These are phyloP conservation scores for Rhododendron williamsianum DNA, from an alignment of 148 eudicot genomes.

Conservation along the genomic window DNA sequence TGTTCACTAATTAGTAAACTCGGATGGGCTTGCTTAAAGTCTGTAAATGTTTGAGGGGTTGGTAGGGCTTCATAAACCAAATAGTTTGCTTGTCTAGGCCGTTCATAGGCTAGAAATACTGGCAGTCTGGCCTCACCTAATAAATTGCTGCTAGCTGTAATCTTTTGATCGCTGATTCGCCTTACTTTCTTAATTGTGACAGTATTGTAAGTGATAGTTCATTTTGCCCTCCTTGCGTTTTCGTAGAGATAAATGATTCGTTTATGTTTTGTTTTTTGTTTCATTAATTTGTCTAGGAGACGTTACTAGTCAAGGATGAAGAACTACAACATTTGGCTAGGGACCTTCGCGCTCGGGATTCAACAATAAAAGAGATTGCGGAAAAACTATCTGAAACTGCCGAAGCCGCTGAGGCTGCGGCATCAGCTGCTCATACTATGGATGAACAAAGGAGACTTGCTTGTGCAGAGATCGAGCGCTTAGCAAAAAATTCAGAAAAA, in stretches of 20 bases:
- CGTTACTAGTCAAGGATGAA: slow-evolving; percentile 88
- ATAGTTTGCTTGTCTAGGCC: not conserved
- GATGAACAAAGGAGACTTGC: slow-evolving; percentile 85
- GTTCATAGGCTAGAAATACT: not conserved
- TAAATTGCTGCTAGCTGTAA: not conserved
- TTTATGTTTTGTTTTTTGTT: not conserved
- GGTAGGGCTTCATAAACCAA: slow-evolving; percentile 2
- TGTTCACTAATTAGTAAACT: not conserved
- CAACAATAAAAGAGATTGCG: slow-evolving; percentile 78
- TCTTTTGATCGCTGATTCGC: not conserved
- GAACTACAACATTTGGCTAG: slow-evolving; percentile 86
- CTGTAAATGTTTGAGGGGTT: not conserved
- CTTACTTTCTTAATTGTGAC: not conserved
- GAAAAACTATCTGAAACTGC: slow-evolving; percentile 91
- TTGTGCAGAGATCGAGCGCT: slow-evolving; percentile 63
- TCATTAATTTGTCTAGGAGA: slow-evolving; percentile 50
- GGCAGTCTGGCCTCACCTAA: not conserved
- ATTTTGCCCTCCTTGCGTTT: not conserved
- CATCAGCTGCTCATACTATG: slow-evolving; percentile 96
- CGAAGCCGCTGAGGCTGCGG: slow-evolving; percentile 92
- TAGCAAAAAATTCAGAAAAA: slow-evolving; percentile 55
- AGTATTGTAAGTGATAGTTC: not conserved
- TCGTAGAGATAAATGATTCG: not conserved
- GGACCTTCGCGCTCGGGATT: slow-evolving; percentile 86
- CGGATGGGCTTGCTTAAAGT: not conserved